Base-by-base conservation (phyloP, 2,329 filamentous ascomycete species). In the Ophiostoma australiae region DNA sequence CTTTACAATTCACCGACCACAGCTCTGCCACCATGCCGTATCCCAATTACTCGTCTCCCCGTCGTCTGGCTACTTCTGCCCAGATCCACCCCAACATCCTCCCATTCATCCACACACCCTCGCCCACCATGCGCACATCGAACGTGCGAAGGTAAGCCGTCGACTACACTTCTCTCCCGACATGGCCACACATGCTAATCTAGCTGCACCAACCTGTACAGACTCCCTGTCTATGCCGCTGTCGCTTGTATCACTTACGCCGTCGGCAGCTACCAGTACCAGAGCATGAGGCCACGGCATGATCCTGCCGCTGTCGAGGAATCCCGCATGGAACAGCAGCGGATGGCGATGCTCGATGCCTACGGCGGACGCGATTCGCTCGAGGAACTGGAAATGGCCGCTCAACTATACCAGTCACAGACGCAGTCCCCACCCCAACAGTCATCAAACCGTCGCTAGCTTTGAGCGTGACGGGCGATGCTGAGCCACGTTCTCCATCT, bases 81-180 rank as follows among this genome's bases (percentile, higher is more conserved):
- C 77, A 78, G 69, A 78, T 79, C 1, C 75, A 79, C 72, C 78
- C 78, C 4, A 74, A 74, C 27, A 76, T 77, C 71, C 77, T 79
- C 35, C 76, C 76, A 20, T 77, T 77, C 72, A 75, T 79, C 23
- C 75, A 76, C 71, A 72, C 73, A 13, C 73, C 75, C 37, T 71
- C 72, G 8, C 58, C 72, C 6, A 20, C 68, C 8, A 39, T 70
- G 13, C 69, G 69, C 35, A 63, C 39, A 11, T 48, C 70, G 10
- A 41, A 52, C 8, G 17, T 68, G n/a, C 68, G 71, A 11, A 72
- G 72, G 72, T 73, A 8, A 27, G 70, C 67, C 33, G 4, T 2
- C 6, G 6, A 13, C 8, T 33, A 17, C 27, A 23, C 39, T 39
- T 58, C n/a, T 8, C 17, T 3, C 1, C 1, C 27, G 27, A 58